Evolutionary conservation across 2,329 filamentous ascomycete species (phyloP), one percentile per base, ranked within the genome.

Genomic region (Fusarium nygamai): DNA sequence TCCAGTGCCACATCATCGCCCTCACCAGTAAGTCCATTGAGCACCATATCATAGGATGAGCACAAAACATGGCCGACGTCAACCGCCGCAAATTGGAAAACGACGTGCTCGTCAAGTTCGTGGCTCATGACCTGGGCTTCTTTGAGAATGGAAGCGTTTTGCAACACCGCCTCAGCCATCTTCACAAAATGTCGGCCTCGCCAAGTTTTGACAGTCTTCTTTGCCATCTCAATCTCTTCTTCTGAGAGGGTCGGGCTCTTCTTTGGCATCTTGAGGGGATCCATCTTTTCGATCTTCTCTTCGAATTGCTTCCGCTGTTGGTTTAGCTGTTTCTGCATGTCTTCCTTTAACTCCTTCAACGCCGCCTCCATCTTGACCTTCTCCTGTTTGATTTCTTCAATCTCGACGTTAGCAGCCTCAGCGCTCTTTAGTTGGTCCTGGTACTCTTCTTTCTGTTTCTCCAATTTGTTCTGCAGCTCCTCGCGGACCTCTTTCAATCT

Each of bases 71-170:
- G 95, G 4, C 96, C 96, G 72, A 93, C 86, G 78, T 98, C 96
- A 38, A 98, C 91, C 64, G 98, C 92, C 19, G 94, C 93, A 81
- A 98, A 99, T 82, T 99, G 96, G 81, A 99, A 98, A 27, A 96
- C 92, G 14, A 98, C 93, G 74, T 91, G 91, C 81, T 98, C 96
- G 76, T 96, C 94, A 85, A 99, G 93, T 78, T 97, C 94, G 77
- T 98, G 96, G 84, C 95, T 97, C 94, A 99, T 96, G 69, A 99
- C 92, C 80, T 99, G 96, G 4, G 96, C 96, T 83, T 99, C 96
- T 81, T 99, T 99, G 67, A 99, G 83, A 34, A 92, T 90, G 13
- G 94, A 91, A 6, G 96, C 96, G 81, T 97, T 92, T 80, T 97
- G 95, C 51, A 99, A 86, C 34, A 98, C 92, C 5, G 92, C 91